Evolutionary conservation across 1,139 yeast species (phyloP).

Genomic region (Nakaseomyces delphensis): DNA sequence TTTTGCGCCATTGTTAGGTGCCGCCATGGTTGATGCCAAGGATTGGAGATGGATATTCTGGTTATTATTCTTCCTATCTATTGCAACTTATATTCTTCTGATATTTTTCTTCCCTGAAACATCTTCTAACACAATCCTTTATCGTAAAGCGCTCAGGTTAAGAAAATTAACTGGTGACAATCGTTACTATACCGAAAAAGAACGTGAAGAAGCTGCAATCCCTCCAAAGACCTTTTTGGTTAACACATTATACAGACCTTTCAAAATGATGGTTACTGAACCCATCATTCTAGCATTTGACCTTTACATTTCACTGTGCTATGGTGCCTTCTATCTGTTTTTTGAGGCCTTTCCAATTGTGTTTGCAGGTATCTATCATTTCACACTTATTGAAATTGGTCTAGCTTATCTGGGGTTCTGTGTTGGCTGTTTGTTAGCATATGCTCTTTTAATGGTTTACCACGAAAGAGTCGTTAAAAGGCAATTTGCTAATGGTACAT

Average conservation of each 20-base stretch:
- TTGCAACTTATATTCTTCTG: slow-evolving; percentile 33
- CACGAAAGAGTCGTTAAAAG: slow-evolving; percentile 11
- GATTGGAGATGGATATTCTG: slow-evolving; percentile 43
- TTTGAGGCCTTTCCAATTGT: slow-evolving; percentile 58
- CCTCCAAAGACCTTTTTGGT: slow-evolving; percentile 27
- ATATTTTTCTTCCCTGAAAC: slow-evolving; percentile 44
- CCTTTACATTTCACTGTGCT: slow-evolving; percentile 43
- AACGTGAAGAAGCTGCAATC: background rate
- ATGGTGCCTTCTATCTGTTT: slow-evolving; percentile 48
- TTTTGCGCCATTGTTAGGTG: slow-evolving; percentile 56
- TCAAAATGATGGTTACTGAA: slow-evolving; percentile 34
- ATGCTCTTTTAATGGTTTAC: slow-evolving; percentile 13
- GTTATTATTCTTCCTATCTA: slow-evolving; percentile 37
- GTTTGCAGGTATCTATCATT: slow-evolving; percentile 38
- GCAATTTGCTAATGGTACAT: slow-evolving; percentile 12
- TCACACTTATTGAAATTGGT: slow-evolving; percentile 32
- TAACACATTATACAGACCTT: slow-evolving; percentile 44
- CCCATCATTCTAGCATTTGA: slow-evolving; percentile 20
- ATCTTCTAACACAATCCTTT: slow-evolving; percentile 38
- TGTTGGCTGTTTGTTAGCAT: slow-evolving; percentile 20
- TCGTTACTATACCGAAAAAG: slow-evolving; percentile 30
- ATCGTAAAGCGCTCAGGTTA: slow-evolving; percentile 41
- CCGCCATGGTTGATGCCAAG: slow-evolving; percentile 38
- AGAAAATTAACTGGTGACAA: slow-evolving; percentile 41
- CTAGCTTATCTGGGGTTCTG: slow-evolving; percentile 21